Base-by-base conservation (phyloP, 2,329 filamentous ascomycete genomes). In the Pyrenochaeta sp. region DNA sequence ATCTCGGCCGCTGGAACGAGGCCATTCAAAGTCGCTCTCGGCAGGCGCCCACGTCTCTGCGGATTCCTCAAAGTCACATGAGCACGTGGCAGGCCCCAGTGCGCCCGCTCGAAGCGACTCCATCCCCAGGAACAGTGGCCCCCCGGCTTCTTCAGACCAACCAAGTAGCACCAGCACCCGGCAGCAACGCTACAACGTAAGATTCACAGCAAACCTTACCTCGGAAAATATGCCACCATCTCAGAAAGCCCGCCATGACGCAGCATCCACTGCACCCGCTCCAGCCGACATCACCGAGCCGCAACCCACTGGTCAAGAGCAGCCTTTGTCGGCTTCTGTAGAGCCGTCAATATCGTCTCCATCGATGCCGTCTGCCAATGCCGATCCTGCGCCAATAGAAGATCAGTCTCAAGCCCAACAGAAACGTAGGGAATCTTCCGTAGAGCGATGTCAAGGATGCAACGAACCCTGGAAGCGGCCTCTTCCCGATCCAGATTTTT, bases 171-270 rank as follows among this genome's bases (percentile, higher is more conserved):
- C 36, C n/a, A 51, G 51, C 12, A 58, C 61, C 14, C 63, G 63
- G 27, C 62, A 64, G 37, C 61, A 64, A 41, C 64, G 64, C 35
- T 67, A 64, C 59, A 67, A 67, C 63, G 64, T 67, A 18, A 61
- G 64, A 32, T 67, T 67, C 35, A 63, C 61, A 29, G 62, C 59
- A 10, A 61, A 64, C 31, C 60, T 61, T 40, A 63, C 60, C 2
- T 54, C 56, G 15, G 56, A 57, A 39, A 63, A 58, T 21, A 67
- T 66, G 63, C 53, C 63, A 11, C 51, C 61, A 12, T 56, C 51
- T 7, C 63, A 63, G 15, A 66, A 54, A 35, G 48, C 57, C 29
- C 58, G 64, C 20, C 56, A 55, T n/a, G 61, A 60, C 17, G 55
- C 64, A 15, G 50, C 51, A 12, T 46, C 59, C 7, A 41, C 53